These are phyloP conservation scores for Boeremia lycopersici DNA, from an alignment of 2,329 filamentous ascomycete species.

Conservation along the genomic window DNA sequence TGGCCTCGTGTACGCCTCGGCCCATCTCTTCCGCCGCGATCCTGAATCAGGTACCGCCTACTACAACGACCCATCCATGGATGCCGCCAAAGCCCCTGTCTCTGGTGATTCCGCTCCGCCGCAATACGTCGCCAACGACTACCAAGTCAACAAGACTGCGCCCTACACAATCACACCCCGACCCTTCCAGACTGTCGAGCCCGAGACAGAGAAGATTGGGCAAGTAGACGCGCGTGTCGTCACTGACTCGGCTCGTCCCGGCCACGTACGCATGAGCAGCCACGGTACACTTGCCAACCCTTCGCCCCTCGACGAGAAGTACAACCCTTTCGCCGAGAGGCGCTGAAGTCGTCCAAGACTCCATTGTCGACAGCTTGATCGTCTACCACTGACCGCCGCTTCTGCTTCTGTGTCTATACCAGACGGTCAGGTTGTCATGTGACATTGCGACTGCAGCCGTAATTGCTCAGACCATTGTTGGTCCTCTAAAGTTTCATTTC, in stretches of 20 bases:
- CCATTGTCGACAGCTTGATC: slow-evolving; percentile 42
- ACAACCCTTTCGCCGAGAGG: slow-evolving; percentile 42
- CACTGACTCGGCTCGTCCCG: slow-evolving; percentile 50
- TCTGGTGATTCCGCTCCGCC: slow-evolving; percentile 46
- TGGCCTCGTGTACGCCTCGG: slow-evolving; percentile 70
- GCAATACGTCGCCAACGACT: slow-evolving; percentile 50
- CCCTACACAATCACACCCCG: slow-evolving; percentile 54
- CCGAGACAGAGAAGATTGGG: slow-evolving; percentile 51
- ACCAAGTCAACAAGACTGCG: slow-evolving; percentile 52
- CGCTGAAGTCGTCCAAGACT: slow-evolving; percentile 11
- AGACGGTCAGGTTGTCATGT: slow-evolving; percentile 26
- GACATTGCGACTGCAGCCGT: slow-evolving; percentile 47
- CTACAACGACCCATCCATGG: slow-evolving; percentile 37
- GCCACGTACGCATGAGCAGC: slow-evolving; percentile 53
- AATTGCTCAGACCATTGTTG: slow-evolving; percentile 52
- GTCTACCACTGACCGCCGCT: slow-evolving; percentile 51
- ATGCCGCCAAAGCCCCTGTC: slow-evolving; percentile 27
- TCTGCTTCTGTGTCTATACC: slow-evolving; percentile 53
- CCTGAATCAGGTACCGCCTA: slow-evolving; percentile 62
- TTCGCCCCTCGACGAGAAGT: slow-evolving; percentile 48
- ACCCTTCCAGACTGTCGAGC: slow-evolving; percentile 51
- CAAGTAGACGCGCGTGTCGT: slow-evolving; percentile 51
- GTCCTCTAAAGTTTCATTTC: slow-evolving; percentile 42
- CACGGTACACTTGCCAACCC: slow-evolving; percentile 52
- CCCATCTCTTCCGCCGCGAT: slow-evolving; percentile 66